A percentile compares a stretch with the other conserved stretches of the same genome.
These are phyloP conservation scores for Daldinia vernicosa DNA, from an alignment of 495 filamentous ascomycete genomes.

Conservation along the genomic window DNA sequence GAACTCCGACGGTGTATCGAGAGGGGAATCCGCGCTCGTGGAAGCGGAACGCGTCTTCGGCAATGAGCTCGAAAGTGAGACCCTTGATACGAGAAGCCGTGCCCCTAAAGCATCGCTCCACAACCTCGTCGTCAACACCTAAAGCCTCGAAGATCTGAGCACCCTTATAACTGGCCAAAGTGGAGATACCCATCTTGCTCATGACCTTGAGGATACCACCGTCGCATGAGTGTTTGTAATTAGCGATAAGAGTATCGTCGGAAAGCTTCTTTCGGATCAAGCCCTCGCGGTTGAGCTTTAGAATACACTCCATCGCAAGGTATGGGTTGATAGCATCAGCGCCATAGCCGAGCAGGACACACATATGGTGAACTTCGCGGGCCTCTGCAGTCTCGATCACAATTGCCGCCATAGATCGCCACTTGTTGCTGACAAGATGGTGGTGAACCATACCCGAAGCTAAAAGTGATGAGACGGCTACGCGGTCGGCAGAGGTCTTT, in stretches of 20 bases:
- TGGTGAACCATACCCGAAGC: constrained; percentile 97
- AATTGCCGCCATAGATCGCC: constrained; percentile 88
- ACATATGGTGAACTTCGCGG: constrained; percentile 99
- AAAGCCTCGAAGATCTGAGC: constrained; percentile 99
- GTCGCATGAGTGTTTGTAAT: constrained; percentile 98
- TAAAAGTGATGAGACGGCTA: constrained; percentile 87
- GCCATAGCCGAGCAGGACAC: constrained; percentile 95
- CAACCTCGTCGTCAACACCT: constrained; percentile 92
- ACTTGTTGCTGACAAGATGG: constrained; percentile 95
- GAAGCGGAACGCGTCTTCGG: constrained; percentile 95
- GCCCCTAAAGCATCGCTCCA: constrained; percentile 95
- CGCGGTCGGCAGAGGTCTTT: constrained; percentile 81
- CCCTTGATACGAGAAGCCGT: constrained; percentile 96
- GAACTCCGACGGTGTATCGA: constrained; percentile 77
- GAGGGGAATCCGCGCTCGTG: constrained; percentile 96
- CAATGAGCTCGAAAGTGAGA: constrained; percentile 94
- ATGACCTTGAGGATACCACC: constrained; percentile 99
- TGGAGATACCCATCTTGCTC: constrained; percentile 99
- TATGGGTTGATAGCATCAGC: constrained; percentile 98
- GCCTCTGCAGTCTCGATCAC: constrained; percentile 96
- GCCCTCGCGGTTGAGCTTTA: constrained; percentile 97
- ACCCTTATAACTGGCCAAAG: constrained; percentile 97
- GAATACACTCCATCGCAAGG: constrained; percentile 95
- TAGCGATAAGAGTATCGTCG: constrained; percentile 86
- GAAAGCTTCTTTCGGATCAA: constrained; percentile 89